Conservation (phyloP, 2,329 filamentous ascomycete genomes). For the Coleophoma crateriformis region DNA sequence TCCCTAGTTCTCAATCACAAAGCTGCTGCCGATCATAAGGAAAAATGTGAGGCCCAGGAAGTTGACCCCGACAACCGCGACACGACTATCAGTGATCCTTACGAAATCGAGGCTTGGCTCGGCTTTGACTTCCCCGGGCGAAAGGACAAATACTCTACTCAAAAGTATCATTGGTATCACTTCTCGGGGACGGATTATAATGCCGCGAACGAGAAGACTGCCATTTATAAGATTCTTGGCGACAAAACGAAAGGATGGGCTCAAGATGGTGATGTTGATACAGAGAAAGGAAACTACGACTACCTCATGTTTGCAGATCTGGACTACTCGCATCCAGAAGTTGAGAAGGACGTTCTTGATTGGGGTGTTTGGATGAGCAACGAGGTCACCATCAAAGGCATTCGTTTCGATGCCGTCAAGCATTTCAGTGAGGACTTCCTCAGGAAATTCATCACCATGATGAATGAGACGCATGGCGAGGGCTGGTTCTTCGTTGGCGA, state of each 20-base stretch:
- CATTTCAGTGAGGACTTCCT: constrained; percentile 67
- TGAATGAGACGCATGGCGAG: constrained; percentile 44
- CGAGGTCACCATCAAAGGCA: constrained; percentile 55
- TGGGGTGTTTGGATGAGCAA: constrained; percentile 66
- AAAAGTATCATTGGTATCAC: constrained; percentile 63
- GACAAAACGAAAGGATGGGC: constrained; percentile 59
- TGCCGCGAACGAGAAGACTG: constrained; percentile 45
- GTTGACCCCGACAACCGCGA: constrained; percentile 57
- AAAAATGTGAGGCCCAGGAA: constrained; percentile 56
- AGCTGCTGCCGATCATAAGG: constrained; percentile 60
- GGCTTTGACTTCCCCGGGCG: constrained; percentile 61
- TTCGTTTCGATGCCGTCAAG: constrained; percentile 68
- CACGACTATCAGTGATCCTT: constrained; percentile 44
- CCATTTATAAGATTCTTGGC: constrained; percentile 60
- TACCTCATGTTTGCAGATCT: constrained; percentile 71
- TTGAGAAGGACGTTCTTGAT: constrained; percentile 55
- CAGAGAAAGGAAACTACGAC: constrained; percentile 61
- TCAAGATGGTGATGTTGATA: constrained; percentile 49
- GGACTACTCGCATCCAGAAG: constrained; percentile 59
- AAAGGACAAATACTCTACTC: constrained; percentile 49
- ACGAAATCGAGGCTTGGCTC: constrained; percentile 63
- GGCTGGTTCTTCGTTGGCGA: constrained; percentile 64
- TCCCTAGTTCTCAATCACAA: constrained; percentile 62
- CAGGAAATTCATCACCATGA: constrained; percentile 53
- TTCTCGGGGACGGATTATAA: constrained; percentile 64